phyloP scores from a whole-genome alignment of 2,329 filamentous ascomycete genomes.

The Didymella exigua region DNA sequence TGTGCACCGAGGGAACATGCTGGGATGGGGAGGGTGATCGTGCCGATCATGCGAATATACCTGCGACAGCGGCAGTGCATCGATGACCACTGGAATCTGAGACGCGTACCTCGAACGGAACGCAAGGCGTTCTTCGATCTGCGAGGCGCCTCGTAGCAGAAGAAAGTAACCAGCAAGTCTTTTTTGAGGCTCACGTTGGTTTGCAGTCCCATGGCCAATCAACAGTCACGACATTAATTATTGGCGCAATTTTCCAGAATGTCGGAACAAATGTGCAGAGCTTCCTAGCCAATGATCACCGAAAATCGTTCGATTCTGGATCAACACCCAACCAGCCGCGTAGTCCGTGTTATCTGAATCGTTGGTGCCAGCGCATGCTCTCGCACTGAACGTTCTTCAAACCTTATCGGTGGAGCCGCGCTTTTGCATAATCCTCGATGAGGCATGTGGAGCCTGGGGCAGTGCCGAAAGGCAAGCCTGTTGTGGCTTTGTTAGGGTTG shows the following conservation, averaged over 20 bases:
- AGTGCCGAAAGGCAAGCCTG: background rate
- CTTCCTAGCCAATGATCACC: constrained; percentile 3
- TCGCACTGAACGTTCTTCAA: background rate
- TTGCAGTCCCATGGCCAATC: background rate
- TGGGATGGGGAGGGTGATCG: background rate
- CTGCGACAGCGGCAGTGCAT: constrained; percentile 6
- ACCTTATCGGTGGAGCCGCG: background rate
- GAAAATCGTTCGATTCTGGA: background rate
- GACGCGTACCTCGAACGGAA: constrained; percentile 5
- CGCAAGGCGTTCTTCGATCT: background rate
- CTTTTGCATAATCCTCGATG: background rate
- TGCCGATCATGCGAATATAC: constrained; percentile 2
- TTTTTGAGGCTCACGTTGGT: background rate
- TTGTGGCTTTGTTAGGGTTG: background rate
- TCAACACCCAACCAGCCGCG: background rate
- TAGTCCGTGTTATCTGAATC: background rate
- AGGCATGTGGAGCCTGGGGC: background rate
- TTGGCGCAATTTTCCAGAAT: constrained; percentile 2
- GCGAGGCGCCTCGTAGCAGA: background rate
- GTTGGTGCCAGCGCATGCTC: constrained; percentile 12
- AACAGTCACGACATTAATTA: background rate
- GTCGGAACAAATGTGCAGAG: background rate
- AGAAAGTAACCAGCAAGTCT: background rate
- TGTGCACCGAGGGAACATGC: constrained; percentile 5
- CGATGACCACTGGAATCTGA: constrained; percentile 11